These are phyloP conservation scores for Suillus subalutaceus DNA, from an alignment of 768 basidiomycete species.

Conservation along the genomic window DNA sequence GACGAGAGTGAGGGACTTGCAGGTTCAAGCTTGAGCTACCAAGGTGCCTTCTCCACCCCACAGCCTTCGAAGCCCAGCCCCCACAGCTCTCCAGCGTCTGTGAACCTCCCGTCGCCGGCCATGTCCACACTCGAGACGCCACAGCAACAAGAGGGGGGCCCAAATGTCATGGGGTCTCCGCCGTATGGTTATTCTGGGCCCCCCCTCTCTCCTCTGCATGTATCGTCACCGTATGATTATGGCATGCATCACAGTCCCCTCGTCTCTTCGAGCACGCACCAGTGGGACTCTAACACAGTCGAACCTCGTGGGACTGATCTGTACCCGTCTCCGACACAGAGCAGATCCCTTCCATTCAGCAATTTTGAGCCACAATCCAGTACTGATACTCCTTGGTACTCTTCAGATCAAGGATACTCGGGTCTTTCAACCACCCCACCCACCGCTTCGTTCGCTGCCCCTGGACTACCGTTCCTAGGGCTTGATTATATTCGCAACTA, in stretches of 20 bases:
- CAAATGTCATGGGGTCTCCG: slow-evolving; percentile 49
- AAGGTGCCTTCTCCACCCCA: slow-evolving; percentile 61
- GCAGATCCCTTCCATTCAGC: slow-evolving; percentile 41
- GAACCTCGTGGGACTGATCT: slow-evolving; percentile 45
- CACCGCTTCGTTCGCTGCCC: slow-evolving; percentile 64
- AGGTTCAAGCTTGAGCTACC: slow-evolving; percentile 43
- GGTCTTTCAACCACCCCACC: slow-evolving; percentile 62
- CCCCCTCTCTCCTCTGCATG: slow-evolving; percentile 55
- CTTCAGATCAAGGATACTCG: slow-evolving; percentile 42
- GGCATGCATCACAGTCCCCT: slow-evolving; percentile 38
- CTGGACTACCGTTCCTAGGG: slow-evolving; percentile 82
- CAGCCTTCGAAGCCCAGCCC: slow-evolving; percentile 54
- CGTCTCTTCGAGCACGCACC: slow-evolving; percentile 25
- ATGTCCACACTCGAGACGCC: slow-evolving; percentile 52
- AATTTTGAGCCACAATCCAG: slow-evolving; percentile 47
- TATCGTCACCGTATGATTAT: slow-evolving; percentile 62
- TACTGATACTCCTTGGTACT: slow-evolving; percentile 42
- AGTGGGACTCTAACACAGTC: slow-evolving; percentile 50
- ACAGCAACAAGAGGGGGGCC: slow-evolving; percentile 53
- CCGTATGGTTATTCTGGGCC: slow-evolving; percentile 46
- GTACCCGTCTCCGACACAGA: slow-evolving; percentile 43
- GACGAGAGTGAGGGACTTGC: slow-evolving; percentile 64
- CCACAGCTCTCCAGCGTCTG: slow-evolving; percentile 78
- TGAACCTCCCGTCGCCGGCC: slow-evolving; percentile 70
- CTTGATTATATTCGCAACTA: slow-evolving; percentile 85